phyloP scores from a whole-genome alignment of 306 rosid genomes.

The Citrullus mucosospermus region DNA sequence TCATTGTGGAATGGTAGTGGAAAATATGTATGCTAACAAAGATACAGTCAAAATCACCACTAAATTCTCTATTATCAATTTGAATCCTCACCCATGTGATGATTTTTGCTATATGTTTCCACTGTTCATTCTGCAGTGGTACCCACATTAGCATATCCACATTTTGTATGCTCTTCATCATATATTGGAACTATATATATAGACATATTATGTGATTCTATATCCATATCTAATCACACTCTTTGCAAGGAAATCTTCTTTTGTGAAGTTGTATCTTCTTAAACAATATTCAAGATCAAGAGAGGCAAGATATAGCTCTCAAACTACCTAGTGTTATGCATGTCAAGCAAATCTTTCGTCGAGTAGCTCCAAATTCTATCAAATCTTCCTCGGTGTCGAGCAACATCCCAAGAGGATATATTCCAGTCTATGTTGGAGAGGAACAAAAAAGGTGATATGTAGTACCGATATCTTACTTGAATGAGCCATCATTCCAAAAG shows the following conservation, averaged over 20 bases:
- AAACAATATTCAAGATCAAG: not conserved
- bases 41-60: not conserved
- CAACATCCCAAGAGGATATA: not conserved
- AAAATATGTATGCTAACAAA: not conserved
- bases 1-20: not conserved
- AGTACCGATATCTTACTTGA: not conserved
- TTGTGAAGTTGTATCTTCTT: not conserved
- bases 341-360: no score
- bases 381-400: not conserved
- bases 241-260: not conserved
- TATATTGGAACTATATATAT: not conserved
- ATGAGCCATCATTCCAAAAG: constrained; percentile 16
- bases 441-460: not conserved
- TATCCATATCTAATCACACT: not conserved
- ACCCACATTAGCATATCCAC: not conserved
- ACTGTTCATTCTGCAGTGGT: not conserved
- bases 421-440: not conserved
- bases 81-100: not conserved
- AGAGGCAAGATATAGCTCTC: not conserved
- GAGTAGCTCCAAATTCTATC: not conserved
- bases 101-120: not conserved
- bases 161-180: not conserved
- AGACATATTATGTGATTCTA: not conserved
- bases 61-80: not conserved
- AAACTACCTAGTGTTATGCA: not conserved